These are phyloP conservation scores for Medicago lupulina DNA, from an alignment of 306 rosid genomes.

Conservation along the genomic window DNA sequence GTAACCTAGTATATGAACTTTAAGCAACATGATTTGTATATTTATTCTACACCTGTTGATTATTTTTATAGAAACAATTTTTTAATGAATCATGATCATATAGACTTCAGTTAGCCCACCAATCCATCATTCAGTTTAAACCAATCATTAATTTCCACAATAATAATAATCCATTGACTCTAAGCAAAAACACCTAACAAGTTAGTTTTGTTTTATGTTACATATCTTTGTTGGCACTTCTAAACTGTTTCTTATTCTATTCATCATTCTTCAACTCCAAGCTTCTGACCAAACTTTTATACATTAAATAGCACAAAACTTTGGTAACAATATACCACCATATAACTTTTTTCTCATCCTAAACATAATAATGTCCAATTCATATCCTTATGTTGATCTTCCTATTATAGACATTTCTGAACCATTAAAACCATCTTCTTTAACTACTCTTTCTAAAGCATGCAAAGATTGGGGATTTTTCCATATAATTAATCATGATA, in stretches of 20 bases:
- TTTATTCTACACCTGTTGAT: constrained; percentile 26
- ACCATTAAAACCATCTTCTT: constrained; percentile 63
- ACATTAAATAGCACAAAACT: constrained; percentile 52
- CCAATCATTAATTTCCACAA: constrained; percentile 39
- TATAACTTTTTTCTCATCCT: constrained; percentile 53
- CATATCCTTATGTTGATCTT: constrained; percentile 63
- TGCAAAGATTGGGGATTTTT: constrained; percentile 95
- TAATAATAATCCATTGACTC: constrained; percentile 19
- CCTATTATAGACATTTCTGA: constrained; percentile 84
- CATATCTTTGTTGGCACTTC: constrained; percentile 51
- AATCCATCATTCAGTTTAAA: constrained; percentile 29
- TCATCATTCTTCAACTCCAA: constrained; percentile 42
- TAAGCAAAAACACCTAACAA: constrained; percentile 28
- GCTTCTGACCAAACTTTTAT: constrained; percentile 50
- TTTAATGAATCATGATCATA: constrained; percentile 36
- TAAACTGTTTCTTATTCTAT: constrained; percentile 35
- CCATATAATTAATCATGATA: constrained; percentile 88
- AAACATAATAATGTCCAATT: constrained; percentile 54
- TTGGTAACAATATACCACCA: constrained; percentile 60
- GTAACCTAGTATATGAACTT: constrained; percentile 2
- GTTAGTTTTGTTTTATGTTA: constrained; percentile 39
- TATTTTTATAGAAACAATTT: constrained; percentile 42
- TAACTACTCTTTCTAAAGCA: constrained; percentile 66
- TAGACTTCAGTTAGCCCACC: constrained; percentile 35
- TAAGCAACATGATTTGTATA: constrained; percentile 25